These are phyloP conservation scores for Manihot esculenta DNA, from an alignment of 441 rosid genomes.

Conservation along the genomic window DNA sequence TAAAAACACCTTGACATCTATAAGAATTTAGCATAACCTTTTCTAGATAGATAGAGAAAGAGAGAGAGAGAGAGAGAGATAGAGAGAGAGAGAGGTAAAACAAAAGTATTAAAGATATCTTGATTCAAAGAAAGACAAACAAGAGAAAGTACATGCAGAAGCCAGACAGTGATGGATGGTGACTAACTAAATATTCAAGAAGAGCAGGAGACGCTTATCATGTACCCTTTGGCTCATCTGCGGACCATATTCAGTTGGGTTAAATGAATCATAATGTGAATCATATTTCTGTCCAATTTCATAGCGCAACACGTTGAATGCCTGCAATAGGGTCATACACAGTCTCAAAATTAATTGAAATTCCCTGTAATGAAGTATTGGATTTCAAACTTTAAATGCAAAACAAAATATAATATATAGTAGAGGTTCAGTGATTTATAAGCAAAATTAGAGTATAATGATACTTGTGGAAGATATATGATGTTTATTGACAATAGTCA, in stretches of 20 bases:
- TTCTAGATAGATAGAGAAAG: neutral
- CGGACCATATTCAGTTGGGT: constrained; percentile 77
- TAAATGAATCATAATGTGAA: constrained; percentile 74
- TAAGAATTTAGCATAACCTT: neutral
- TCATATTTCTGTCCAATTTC: constrained; percentile 81
- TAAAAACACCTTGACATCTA: neutral
- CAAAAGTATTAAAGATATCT: neutral
- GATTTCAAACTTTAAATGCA: constrained; percentile 22
- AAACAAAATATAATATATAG: neutral
- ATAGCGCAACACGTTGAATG: constrained; percentile 67
- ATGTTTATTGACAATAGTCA: neutral
- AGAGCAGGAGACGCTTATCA: constrained; percentile 6
- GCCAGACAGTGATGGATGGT: constrained; percentile 1
- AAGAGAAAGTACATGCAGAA: neutral
- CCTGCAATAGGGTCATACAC: constrained; percentile 42
- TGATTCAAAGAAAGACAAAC: neutral
- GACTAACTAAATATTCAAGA: constrained; percentile 12
- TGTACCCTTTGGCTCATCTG: constrained; percentile 83
- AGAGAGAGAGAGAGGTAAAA: neutral
- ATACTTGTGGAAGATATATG: neutral
- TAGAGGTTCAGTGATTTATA: neutral
- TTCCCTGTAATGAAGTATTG: constrained; percentile 26
- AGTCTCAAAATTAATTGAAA: constrained; percentile 27
- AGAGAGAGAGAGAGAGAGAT: too few species aligned
- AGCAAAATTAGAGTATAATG: neutral